phyloP scores from a whole-genome alignment of 192 early-diverging fungal genomes.

The Coemansia javaensis region DNA sequence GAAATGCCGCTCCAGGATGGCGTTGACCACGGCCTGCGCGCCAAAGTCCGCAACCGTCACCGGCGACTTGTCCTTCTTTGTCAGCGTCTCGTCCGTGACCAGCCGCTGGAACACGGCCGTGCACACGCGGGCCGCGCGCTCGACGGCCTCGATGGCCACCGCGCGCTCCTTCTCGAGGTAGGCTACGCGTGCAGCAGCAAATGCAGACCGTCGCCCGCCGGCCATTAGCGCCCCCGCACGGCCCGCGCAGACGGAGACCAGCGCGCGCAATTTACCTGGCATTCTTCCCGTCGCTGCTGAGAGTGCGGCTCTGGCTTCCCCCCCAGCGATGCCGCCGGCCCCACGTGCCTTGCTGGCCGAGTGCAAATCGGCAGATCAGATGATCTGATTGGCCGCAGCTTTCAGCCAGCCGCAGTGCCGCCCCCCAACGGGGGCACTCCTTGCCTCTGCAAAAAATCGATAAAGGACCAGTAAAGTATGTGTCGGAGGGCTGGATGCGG shows the following conservation, averaged over 20 bases:
- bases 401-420: no score
- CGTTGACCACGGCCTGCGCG: constrained; percentile 92
- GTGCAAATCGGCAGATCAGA: no score
- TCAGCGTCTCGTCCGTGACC: constrained; percentile 75
- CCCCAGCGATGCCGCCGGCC: no score
- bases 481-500: no score
- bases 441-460: no score
- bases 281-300: not conserved
- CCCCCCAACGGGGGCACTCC: no score
- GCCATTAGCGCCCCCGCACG: no score
- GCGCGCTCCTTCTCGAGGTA: constrained; percentile 63
- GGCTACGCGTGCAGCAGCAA: constrained; percentile 14
- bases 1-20: constrained; percentile 68
- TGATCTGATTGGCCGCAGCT: no score
- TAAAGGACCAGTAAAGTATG: no score
- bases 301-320: no score
- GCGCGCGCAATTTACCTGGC: not conserved
- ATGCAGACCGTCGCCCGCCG: not conserved
- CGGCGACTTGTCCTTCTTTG: constrained; percentile 92
- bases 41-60: constrained; percentile 98
- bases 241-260: no score
- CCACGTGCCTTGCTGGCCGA: no score
- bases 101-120: constrained; percentile 78
- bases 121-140: constrained; percentile 82
- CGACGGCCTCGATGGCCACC: constrained; percentile 86